Evolutionary conservation across 768 basidiomycete species (phyloP), one percentile per base, ranked within the genome.

Genomic region (Mycena filopes): DNA sequence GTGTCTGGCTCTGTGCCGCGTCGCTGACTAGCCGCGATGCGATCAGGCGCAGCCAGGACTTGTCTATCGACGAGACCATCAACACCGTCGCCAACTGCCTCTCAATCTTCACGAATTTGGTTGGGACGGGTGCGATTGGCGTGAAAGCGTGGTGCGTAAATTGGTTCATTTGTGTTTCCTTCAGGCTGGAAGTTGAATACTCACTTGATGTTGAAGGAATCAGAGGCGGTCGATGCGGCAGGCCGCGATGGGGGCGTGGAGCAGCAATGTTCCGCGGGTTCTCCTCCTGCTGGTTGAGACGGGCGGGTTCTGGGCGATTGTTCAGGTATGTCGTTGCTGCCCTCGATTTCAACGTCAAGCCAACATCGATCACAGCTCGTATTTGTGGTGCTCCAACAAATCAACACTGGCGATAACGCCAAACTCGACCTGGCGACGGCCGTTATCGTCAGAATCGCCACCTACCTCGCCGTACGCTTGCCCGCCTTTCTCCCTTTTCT

Each of bases 221-320:
- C 54, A 55, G 7, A 29, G 11, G 29, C 21, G n/a, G n/a, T 25
- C 42, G 5, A 55, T 55, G 54, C 10, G 25, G 10, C 21, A 42
- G 13, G 3, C 20, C 5, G 18, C 1, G 4, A 31, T 50, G n/a
- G n/a, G n/a, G n/a, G n/a, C n/a, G 36, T 61, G 59, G 59, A 16
- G 29, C 4, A 42, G 50, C 13, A 51, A 68, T 4, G 66, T 68
- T 12, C 10, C 45, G 3, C 55, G 57, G 20, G 41, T 60, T 3
- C 56, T 68, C 13, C 40, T 63, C 15, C 23, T 68, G 15, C 55
- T 68, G 5, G 62, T 63, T 16, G 66, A 68, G 33, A 68, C 66
- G 13, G 66, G 66, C 1, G 43, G 13, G 21, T 28, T 68, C 18
- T 68, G 61, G 55, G 66, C 66, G 4, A 36, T 23, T n/a, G 28